Conservation (phyloP, 2,329 filamentous ascomycete species). For the Aspergillus sp. region DNA sequence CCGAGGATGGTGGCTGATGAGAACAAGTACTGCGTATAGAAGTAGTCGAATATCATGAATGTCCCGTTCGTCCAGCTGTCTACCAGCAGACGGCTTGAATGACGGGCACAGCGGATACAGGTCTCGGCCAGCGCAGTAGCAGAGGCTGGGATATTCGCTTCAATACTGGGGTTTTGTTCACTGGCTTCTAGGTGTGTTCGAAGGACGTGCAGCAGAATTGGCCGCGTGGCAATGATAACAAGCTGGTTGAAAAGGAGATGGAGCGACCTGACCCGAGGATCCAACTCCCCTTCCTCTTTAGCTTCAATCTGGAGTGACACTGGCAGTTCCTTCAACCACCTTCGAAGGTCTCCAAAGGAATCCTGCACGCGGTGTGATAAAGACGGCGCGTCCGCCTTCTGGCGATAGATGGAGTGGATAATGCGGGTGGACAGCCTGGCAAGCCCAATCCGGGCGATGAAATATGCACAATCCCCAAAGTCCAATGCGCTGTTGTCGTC, state of each 20-base stretch:
- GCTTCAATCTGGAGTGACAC: background rate
- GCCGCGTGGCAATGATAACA: background rate
- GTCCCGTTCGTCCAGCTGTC: background rate
- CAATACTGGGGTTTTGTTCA: background rate
- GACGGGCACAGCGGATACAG: background rate
- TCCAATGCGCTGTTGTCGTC: background rate
- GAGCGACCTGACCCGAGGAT: background rate
- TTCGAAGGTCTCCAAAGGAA: background rate
- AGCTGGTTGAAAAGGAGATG: slow-evolving; percentile 1
- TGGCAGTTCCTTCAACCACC: background rate
- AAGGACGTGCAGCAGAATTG: background rate
- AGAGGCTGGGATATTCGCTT: background rate
- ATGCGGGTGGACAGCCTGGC: background rate
- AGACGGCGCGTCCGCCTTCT: background rate
- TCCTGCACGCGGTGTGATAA: background rate
- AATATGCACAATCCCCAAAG: background rate
- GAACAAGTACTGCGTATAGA: background rate
- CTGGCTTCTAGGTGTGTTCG: background rate
- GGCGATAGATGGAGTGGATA: background rate
- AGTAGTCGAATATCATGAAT: background rate
- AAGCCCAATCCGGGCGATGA: background rate
- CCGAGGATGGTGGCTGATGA: background rate
- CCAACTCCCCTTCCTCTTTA: background rate
- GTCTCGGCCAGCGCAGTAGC: background rate
- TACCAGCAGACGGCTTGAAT: background rate